These are phyloP conservation scores for Raddia guianensis DNA, from an alignment of 176 grass and related monocot genomes.

Conservation along the genomic window DNA sequence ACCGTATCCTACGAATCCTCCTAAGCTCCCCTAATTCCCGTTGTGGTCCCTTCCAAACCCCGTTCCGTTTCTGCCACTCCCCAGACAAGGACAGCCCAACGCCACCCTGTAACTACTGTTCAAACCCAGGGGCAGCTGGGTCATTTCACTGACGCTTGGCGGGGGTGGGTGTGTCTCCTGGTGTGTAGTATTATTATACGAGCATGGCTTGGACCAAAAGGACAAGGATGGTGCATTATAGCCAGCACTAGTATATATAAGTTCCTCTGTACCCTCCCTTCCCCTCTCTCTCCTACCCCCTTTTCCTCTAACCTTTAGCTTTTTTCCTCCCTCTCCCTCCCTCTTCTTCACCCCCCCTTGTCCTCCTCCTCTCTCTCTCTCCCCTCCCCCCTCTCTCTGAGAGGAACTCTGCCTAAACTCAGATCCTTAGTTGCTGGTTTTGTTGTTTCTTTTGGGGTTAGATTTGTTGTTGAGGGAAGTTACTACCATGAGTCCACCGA, in stretches of 20 bases:
- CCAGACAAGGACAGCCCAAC: conserved; percentile 59
- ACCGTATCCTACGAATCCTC: conserved; percentile 29
- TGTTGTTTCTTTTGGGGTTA: conserved; percentile 35
- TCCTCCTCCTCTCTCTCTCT: not conserved
- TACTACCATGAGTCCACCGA: conserved; percentile 57
- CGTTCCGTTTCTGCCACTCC: conserved; percentile 84
- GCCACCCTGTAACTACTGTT: conserved; percentile 53
- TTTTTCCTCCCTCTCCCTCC: conserved; percentile 20
- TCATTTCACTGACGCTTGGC: conserved; percentile 40
- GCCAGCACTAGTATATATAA: conserved; percentile 64
- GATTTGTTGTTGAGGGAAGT: conserved; percentile 34
- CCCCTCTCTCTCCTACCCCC: conserved; percentile 32
- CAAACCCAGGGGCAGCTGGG: conserved; percentile 37
- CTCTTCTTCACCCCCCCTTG: not conserved
- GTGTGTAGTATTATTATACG: conserved; percentile 64
- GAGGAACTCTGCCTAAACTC: conserved; percentile 48
- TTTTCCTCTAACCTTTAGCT: conserved; percentile 52
- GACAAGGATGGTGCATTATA: conserved; percentile 62
- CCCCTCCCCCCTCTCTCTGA: conserved; percentile 30
- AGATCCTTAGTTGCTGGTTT: conserved; percentile 47
- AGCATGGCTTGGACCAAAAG: conserved; percentile 57
- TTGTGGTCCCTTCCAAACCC: conserved; percentile 40
- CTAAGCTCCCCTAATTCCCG: conserved; percentile 45
- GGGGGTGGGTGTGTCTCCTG: conserved; percentile 55
- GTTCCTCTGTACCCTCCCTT: conserved; percentile 33